These are phyloP conservation scores for Thelonectria discophora DNA, from an alignment of 2,329 filamentous ascomycete species.

Conservation along the genomic window DNA sequence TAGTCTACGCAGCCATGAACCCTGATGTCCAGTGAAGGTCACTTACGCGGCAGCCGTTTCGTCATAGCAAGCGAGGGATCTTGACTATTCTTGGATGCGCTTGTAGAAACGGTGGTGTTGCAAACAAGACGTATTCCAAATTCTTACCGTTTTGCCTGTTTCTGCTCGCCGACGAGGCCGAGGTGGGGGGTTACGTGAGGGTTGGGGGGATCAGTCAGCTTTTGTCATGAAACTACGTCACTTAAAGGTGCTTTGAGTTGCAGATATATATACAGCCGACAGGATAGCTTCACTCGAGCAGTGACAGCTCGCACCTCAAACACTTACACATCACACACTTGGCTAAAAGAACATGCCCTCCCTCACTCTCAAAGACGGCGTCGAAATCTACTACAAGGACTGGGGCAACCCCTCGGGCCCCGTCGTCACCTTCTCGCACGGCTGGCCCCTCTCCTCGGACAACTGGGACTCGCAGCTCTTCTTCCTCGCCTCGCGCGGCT, in stretches of 20 bases:
- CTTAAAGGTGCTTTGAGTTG: too few species aligned
- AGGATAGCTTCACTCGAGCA: too few species aligned
- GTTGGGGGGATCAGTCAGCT: constrained; percentile 6
- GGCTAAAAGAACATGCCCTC: constrained; percentile 38
- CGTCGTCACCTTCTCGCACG: constrained; percentile 49
- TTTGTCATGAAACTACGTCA: constrained; percentile 2
- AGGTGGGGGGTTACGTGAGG: constrained; percentile 20
- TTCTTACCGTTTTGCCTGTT: background rate
- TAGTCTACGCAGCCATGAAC: background rate
- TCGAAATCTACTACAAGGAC: constrained; percentile 54
- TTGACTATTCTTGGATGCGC: too few species aligned
- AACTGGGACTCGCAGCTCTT: constrained; percentile 46
- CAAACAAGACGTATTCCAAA: background rate
- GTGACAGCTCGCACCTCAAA: too few species aligned
- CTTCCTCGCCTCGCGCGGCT: constrained; percentile 43
- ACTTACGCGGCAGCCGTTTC: too few species aligned
- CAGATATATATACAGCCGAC: too few species aligned
- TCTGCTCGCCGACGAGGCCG: constrained; percentile 14
- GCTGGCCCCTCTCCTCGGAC: constrained; percentile 47
- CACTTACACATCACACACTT: too few species aligned
- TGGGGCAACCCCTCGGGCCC: constrained; percentile 50
- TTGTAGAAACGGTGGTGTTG: too few species aligned
- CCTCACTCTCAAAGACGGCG: constrained; percentile 47
- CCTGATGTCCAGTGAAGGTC: background rate
- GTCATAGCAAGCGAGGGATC: background rate